Evolutionary conservation across 768 basidiomycete genomes (phyloP).

Genomic region (Paxillus involutus): DNA sequence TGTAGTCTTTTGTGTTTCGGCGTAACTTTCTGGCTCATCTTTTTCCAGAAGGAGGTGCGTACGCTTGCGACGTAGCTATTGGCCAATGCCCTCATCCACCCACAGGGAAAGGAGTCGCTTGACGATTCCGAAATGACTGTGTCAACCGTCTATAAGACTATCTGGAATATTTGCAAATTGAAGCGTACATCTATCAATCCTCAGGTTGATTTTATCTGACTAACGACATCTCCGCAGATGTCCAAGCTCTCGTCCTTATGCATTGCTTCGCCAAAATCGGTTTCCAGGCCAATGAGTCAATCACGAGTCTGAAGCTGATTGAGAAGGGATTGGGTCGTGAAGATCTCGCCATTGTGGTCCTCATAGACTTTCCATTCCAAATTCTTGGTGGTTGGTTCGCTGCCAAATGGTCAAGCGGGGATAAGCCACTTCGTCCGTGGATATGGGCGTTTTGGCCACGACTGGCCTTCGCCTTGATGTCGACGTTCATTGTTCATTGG

Average conservation of each 20-base stretch:
- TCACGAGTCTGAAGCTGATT: slow-evolving; percentile 88
- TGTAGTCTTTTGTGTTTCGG: slow-evolving; percentile 79
- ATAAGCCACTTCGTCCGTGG: slow-evolving; percentile 83
- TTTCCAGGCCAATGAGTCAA: slow-evolving; percentile 91
- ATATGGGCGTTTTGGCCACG: slow-evolving; percentile 89
- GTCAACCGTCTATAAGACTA: slow-evolving; percentile 85
- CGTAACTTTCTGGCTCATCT: slow-evolving; percentile 85
- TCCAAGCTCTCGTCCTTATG: slow-evolving; percentile 82
- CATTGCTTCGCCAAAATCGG: slow-evolving; percentile 94
- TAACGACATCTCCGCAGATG: slow-evolving; percentile 51
- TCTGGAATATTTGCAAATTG: slow-evolving; percentile 91
- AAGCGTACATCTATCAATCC: slow-evolving; percentile 56
- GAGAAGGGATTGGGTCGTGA: slow-evolving; percentile 96
- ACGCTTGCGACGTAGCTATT: background rate
- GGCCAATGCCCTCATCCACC: background rate
- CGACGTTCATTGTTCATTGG: slow-evolving; percentile 75
- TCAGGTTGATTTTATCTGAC: background rate
- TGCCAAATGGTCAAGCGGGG: slow-evolving; percentile 86
- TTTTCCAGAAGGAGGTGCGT: slow-evolving; percentile 87
- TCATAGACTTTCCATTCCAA: slow-evolving; percentile 98
- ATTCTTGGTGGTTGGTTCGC: slow-evolving; percentile 93
- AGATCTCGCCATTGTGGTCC: slow-evolving; percentile 91
- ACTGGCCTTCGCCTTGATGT: slow-evolving; percentile 66
- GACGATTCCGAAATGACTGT: slow-evolving; percentile 89
- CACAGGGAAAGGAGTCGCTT: slow-evolving; percentile 70